Evolutionary conservation across 345 rosid genomes (phyloP).

Genomic region (Ricinus communis): DNA sequence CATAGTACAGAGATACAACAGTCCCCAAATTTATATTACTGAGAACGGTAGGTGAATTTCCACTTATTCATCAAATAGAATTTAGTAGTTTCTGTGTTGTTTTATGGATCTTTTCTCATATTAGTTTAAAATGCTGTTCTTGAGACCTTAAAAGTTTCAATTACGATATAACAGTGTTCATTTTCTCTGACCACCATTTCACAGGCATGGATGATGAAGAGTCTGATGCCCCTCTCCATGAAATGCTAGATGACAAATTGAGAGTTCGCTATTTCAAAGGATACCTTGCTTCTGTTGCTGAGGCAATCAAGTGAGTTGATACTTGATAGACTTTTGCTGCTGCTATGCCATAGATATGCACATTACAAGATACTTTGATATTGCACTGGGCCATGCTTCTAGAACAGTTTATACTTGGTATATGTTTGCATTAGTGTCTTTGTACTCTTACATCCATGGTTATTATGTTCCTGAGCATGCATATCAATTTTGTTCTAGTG

Average conservation of each 20-base stretch:
- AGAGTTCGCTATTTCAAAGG: constrained; percentile 64
- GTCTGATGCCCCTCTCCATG: constrained; percentile 54
- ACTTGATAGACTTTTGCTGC: background rate
- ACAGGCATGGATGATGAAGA: constrained; percentile 97
- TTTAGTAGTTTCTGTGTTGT: constrained; percentile 5
- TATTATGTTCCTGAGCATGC: no score
- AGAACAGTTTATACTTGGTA: no score
- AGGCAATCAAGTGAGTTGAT: constrained; percentile 73
- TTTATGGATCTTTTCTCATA: background rate
- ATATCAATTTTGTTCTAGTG: no score
- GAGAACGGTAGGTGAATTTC: constrained; percentile 62
- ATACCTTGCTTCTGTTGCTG: constrained; percentile 68
- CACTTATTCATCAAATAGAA: background rate
- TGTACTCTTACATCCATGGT: no score
- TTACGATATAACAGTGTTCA: no score
- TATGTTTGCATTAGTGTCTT: no score
- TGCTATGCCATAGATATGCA: background rate
- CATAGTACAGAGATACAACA: constrained; percentile 57
- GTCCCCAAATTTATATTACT: constrained; percentile 61
- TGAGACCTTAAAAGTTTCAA: background rate
- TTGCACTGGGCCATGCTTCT: background rate
- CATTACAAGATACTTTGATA: background rate
- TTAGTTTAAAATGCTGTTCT: background rate
- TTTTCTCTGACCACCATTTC: background rate
- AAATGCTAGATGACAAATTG: constrained; percentile 82